Base-by-base conservation (phyloP, 345 rosid species). In the Kandelia obovata region DNA sequence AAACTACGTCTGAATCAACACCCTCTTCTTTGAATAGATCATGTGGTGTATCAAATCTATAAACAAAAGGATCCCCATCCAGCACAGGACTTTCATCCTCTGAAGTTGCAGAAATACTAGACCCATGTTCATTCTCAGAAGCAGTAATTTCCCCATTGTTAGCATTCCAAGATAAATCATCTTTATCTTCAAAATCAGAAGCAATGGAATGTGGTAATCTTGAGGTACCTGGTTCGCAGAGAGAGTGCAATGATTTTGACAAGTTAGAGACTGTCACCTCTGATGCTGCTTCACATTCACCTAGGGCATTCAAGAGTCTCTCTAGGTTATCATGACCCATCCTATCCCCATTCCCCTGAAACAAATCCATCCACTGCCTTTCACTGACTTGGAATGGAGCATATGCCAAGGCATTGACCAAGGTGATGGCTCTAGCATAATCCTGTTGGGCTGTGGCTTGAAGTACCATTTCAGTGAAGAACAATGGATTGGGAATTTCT, bases 301-400 rank as follows among this genome's bases (percentile, higher is more conserved):
- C 34, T 51, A 94, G 83, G 55, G 82, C 80, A 53, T 79, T 80
- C 69, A 79, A 75, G 61, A 91, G 81, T 72, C 77, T 82, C 62
- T 58, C 76, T 65, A 88, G 70, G 77, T 76, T 75, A 32, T 79
- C 87, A 52, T 5, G 70, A 58, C 65, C 58, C 32, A 88, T 56
- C 80, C 76, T 77, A 69, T 77, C 79, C 58, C 55, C 68, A 68
- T 86, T 79, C 69, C 83, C 74, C 68, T 67, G 58, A 31, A 89
- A 87, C 76, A 83, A 71, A 49, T 83, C 83, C 1, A 56, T 83
- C 97, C 98, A 88, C 79, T 89, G 88, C 78, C 72, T 81, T 84
- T 89, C 92, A 53, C 86, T 80, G 58, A 94, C 80, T 78, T 86
- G 93, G 74, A 87, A 94, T 53, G 96, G 86, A n/a, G 92, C 95